Evolutionary conservation across 176 grass and related monocot species (phyloP).

Genomic region (Zea luxurians): DNA sequence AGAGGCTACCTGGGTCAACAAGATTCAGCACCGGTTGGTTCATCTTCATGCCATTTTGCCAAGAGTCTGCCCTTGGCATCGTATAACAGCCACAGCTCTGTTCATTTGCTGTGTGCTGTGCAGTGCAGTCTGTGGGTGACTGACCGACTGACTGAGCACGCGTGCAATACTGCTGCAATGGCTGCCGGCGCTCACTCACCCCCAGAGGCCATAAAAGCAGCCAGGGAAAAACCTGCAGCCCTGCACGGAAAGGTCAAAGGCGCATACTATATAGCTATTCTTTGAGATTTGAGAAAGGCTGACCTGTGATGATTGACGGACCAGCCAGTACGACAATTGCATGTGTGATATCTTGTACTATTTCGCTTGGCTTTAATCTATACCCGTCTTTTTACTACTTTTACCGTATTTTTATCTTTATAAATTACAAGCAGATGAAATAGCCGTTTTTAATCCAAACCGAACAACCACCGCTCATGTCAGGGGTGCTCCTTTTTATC

Average conservation of each 20-base stretch:
- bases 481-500: too few relatives aligned
- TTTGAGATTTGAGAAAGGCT: conserved; percentile 43
- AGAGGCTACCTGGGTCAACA: too few relatives aligned
- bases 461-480: too few relatives aligned
- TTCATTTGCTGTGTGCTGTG: background rate
- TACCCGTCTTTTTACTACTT: too few relatives aligned
- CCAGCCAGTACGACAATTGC: conserved; percentile 28
- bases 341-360: conserved; percentile 27
- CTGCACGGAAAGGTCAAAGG: conserved; percentile 28
- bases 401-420: too few relatives aligned
- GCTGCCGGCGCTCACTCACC: background rate
- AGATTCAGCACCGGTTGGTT: too few relatives aligned
- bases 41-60: too few relatives aligned
- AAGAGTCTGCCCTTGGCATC: conserved; percentile 18
- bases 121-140: background rate
- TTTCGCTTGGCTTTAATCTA: background rate
- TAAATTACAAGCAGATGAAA: too few relatives aligned
- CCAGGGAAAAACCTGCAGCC: background rate
- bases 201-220: conserved; percentile 17
- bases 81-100: conserved; percentile 22
- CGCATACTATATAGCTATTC: background rate
- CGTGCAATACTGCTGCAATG: conserved; percentile 44
- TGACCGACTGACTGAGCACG: conserved; percentile 19
- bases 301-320: conserved; percentile 34
- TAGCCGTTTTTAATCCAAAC: too few relatives aligned